A percentile compares a stretch with the other conserved stretches of the same genome.
phyloP scores from a whole-genome alignment of 305 asterid genomes.

The Fraxinus greggii region DNA sequence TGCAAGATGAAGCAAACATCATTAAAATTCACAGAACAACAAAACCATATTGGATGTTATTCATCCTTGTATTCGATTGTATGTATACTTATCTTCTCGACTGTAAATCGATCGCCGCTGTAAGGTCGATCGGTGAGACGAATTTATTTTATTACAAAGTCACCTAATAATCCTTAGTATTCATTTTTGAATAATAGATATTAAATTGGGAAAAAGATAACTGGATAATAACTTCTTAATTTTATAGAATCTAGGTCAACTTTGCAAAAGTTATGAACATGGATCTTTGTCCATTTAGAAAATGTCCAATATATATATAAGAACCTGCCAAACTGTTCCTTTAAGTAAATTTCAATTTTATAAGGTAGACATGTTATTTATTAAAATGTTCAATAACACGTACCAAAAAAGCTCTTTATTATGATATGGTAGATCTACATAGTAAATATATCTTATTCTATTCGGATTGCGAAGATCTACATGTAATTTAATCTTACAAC shows the following conservation, averaged over 20 bases:
- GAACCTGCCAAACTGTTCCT: background rate
- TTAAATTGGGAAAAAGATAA: background rate
- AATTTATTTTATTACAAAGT: background rate
- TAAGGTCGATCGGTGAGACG: background rate
- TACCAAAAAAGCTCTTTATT: no score
- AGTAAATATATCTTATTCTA: background rate
- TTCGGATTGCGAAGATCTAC: background rate
- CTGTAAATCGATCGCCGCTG: background rate
- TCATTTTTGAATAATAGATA: background rate
- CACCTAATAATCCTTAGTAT: background rate
- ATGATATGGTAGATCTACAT: no score
- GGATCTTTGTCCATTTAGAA: background rate
- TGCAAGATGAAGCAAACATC: conserved; percentile 1
- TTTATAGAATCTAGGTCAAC: background rate
- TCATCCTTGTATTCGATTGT: background rate
- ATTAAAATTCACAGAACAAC: background rate
- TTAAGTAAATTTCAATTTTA: background rate
- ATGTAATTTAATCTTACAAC: no score
- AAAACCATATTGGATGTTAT: background rate
- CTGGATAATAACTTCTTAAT: background rate
- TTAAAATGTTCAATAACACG: background rate
- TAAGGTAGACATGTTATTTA: background rate
- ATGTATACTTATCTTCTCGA: background rate
- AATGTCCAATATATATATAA: background rate
- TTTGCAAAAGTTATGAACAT: background rate